Percentiles rank a stretch among this genome's conserved stretches.
These are phyloP conservation scores for Austroboletus novae-zelandiae DNA, from an alignment of 1,284 basidiomycete genomes.

Conservation along the genomic window DNA sequence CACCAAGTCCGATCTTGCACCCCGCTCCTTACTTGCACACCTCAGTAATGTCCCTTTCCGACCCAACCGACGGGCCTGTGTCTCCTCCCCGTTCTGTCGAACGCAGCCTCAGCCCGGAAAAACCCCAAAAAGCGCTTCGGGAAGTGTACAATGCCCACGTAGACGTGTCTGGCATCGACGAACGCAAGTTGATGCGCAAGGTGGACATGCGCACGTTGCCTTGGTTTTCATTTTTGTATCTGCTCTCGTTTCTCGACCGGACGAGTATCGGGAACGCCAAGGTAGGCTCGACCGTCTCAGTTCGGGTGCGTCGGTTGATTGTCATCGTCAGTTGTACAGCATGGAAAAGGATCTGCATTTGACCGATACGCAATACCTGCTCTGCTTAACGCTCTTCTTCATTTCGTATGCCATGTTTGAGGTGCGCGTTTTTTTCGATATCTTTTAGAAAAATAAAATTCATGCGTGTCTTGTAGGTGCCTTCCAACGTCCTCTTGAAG, in stretches of 20 bases:
- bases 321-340: conserved; percentile 46
- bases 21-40: no score
- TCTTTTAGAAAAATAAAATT: background rate
- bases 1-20: no score
- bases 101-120: no score
- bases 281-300: conserved; percentile 31
- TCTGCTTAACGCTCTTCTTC: conserved; percentile 63
- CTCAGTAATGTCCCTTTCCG: no score
- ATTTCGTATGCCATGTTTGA: conserved; percentile 67
- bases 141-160: conserved; percentile 48
- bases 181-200: conserved; percentile 62
- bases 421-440: conserved; percentile 24
- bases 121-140: no score
- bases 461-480: conserved; percentile 39
- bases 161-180: conserved; percentile 56
- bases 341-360: conserved; percentile 55
- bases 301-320: background rate
- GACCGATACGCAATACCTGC: conserved; percentile 60
- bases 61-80: no score
- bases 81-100: no score
- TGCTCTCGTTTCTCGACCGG: conserved; percentile 74
- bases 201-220: conserved; percentile 64
- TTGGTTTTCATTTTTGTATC: conserved; percentile 71
- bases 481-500: conserved; percentile 70
- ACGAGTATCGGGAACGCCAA: conserved; percentile 82